These are phyloP conservation scores for Cystobasidium sp. DNA, from an alignment of 1,284 basidiomycete genomes.

Conservation along the genomic window DNA sequence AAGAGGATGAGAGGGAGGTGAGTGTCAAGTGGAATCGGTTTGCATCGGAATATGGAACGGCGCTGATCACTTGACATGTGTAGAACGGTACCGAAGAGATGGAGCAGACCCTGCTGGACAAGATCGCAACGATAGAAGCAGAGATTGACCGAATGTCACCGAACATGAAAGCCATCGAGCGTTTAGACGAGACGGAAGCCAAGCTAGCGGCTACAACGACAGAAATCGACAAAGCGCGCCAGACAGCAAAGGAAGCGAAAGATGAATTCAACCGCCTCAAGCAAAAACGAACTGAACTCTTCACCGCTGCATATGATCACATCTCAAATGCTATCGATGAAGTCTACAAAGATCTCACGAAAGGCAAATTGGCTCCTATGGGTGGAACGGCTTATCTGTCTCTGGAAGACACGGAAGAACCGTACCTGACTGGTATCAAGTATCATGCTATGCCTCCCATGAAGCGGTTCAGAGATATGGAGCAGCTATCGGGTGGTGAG, in stretches of 20 bases:
- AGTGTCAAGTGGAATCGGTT: constrained; percentile 44
- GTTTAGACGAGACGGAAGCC: constrained; percentile 87
- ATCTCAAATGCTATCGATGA: constrained; percentile 92
- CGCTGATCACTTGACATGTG: neutral
- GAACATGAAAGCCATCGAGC: constrained; percentile 93
- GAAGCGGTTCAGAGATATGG: constrained; percentile 99
- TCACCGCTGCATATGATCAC: constrained; percentile 95
- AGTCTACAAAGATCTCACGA: constrained; percentile 97
- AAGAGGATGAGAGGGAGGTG: constrained; percentile 81
- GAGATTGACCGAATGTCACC: constrained; percentile 96
- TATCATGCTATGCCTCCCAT: constrained; percentile 99
- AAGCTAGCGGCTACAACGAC: constrained; percentile 63
- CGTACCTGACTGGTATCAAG: constrained; percentile 91
- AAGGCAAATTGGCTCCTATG: constrained; percentile 86
- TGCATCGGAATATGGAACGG: neutral
- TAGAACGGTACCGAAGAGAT: constrained; percentile 71
- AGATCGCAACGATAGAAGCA: constrained; percentile 70
- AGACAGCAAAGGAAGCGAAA: constrained; percentile 82
- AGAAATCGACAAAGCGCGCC: constrained; percentile 65
- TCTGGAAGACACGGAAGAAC: constrained; percentile 89
- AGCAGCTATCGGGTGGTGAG: constrained; percentile 96
- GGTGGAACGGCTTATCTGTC: constrained; percentile 95
- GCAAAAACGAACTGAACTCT: constrained; percentile 80
- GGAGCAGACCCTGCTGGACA: constrained; percentile 75
- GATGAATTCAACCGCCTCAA: constrained; percentile 90